phyloP scores from a whole-genome alignment of 768 basidiomycete genomes.

The Roridomyces roridus region DNA sequence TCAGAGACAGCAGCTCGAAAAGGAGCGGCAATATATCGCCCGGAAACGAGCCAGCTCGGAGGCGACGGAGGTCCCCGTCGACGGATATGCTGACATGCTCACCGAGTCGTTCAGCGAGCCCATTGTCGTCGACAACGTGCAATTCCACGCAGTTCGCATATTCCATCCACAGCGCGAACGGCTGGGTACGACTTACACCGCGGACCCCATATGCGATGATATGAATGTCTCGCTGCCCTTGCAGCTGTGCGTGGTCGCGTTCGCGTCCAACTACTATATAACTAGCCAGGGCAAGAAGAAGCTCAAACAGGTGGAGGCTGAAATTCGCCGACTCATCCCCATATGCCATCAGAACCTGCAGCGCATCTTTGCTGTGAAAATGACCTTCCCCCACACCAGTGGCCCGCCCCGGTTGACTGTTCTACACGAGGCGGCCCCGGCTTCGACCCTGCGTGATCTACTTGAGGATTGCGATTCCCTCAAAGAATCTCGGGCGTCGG shows the following conservation, averaged over 20 bases:
- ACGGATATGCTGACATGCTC: conserved; percentile 46
- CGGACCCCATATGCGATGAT: conserved; percentile 78
- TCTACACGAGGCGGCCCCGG: conserved; percentile 73
- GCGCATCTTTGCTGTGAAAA: conserved; percentile 70
- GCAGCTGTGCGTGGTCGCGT: conserved; percentile 71
- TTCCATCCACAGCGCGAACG: conserved; percentile 76
- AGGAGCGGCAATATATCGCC: conserved; percentile 57
- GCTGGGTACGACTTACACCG: conserved; percentile 71
- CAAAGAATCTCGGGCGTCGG: conserved; percentile 76
- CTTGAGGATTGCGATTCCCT: conserved; percentile 79
- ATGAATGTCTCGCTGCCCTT: conserved; percentile 60
- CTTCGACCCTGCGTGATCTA: conserved; percentile 72
- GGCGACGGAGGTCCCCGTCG: conserved; percentile 66
- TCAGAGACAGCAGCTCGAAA: conserved; percentile 61
- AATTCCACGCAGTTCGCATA: conserved; percentile 69
- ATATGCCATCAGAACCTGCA: conserved; percentile 74
- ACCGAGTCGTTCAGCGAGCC: conserved; percentile 67
- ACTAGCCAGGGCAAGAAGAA: conserved; percentile 74
- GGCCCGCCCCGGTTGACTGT: conserved; percentile 63
- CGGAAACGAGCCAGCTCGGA: conserved; percentile 74
- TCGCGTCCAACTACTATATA: conserved; percentile 72
- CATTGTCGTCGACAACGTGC: conserved; percentile 62
- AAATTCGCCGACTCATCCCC: conserved; percentile 63
- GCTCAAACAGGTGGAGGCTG: conserved; percentile 67
- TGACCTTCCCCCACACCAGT: conserved; percentile 55